These are phyloP conservation scores for Naganishia vishniacii DNA, from an alignment of 768 basidiomycete species.

Conservation along the genomic window DNA sequence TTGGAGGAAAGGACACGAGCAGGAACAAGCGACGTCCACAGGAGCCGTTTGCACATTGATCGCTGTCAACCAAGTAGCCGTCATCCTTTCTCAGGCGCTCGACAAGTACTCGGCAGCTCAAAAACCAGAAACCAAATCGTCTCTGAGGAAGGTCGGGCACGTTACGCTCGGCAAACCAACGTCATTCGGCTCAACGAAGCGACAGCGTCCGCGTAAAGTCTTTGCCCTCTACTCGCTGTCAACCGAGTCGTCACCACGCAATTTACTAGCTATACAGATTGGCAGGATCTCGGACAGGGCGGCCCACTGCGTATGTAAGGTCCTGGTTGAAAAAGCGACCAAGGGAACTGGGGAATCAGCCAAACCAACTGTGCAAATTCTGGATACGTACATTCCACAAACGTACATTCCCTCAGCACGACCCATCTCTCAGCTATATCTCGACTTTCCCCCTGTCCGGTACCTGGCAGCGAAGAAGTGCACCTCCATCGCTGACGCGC, in stretches of 20 bases:
- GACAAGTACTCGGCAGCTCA: not conserved
- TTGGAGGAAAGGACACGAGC: conserved; percentile 7
- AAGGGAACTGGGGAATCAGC: not conserved
- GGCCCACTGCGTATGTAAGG: not conserved
- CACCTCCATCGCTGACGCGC: not conserved
- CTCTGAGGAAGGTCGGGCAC: conserved; percentile 2
- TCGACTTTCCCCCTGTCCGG: conserved; percentile 2
- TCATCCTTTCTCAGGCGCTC: conserved; percentile 1
- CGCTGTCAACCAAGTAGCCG: conserved; percentile 12
- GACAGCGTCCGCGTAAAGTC: not conserved
- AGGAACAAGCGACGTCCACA: not conserved
- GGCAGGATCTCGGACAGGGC: conserved; percentile 1
- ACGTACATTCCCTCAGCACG: not conserved
- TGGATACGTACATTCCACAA: conserved; percentile 13
- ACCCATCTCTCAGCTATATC: not conserved
- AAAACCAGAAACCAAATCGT: not conserved
- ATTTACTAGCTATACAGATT: not conserved
- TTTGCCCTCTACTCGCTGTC: not conserved
- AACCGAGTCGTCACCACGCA: not conserved
- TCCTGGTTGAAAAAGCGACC: not conserved
- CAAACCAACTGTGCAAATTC: not conserved
- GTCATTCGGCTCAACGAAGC: not conserved
- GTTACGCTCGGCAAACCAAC: not conserved
- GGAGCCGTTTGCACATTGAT: not conserved
- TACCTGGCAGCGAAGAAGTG: not conserved